A percentile compares a stretch with the other conserved stretches of the same genome.
These are phyloP conservation scores for Suillus ampliporus DNA, from an alignment of 768 basidiomycete species.

Conservation along the genomic window DNA sequence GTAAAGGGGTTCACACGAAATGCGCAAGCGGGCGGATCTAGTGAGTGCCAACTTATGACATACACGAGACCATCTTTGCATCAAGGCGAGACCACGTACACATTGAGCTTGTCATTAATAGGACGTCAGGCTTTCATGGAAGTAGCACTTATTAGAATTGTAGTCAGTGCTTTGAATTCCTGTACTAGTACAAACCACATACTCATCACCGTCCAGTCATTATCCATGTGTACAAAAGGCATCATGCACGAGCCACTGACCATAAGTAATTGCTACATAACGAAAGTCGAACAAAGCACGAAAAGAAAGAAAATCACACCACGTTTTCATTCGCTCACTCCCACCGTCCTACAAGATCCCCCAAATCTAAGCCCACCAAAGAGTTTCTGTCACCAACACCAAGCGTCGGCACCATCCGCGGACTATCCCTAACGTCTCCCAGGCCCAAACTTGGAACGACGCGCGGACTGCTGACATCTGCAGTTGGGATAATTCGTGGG, in stretches of 20 bases:
- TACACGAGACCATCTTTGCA: too few relatives aligned
- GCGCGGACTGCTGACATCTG: slow-evolving; percentile 30
- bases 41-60: too few relatives aligned
- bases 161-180: background rate
- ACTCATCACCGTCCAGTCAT: background rate
- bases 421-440: background rate
- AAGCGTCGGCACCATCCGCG: slow-evolving; percentile 9
- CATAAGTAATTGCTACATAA: background rate
- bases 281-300: background rate
- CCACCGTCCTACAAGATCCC: background rate
- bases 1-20: background rate
- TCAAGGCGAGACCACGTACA: background rate
- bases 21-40: background rate
- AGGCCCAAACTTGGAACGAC: background rate
- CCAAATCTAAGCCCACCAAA: slow-evolving; percentile 1
- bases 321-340: background rate
- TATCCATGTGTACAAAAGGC: slow-evolving; percentile 1
- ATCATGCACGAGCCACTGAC: background rate
- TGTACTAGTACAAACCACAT: background rate
- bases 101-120: background rate
- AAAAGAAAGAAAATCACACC: background rate
- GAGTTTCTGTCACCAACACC: slow-evolving; percentile 6
- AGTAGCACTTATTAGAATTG: background rate
- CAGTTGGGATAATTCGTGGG: slow-evolving; percentile 38
- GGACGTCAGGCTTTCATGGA: background rate